phyloP scores from a whole-genome alignment of 805 yeast genomes.

The Monosporozyma servazzii region DNA sequence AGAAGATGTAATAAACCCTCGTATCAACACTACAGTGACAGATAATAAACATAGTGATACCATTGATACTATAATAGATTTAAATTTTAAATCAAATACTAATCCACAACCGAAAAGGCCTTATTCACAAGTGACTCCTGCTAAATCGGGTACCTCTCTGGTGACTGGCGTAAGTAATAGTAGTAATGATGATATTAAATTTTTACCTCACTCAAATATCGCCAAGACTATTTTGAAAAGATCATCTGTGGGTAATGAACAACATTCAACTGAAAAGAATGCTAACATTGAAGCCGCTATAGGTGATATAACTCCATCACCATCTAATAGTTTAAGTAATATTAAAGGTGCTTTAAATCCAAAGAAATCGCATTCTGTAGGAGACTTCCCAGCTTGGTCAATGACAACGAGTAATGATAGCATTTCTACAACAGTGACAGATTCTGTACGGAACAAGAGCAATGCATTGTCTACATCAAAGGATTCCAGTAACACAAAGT shows the following conservation, averaged over 20 bases:
- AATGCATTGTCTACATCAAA: neutral
- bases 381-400: conserved; percentile 7
- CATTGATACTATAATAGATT: neutral
- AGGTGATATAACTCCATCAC: neutral
- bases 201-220: neutral
- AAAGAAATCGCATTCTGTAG: conserved; percentile 11
- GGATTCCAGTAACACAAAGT: neutral
- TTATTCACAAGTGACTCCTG: neutral
- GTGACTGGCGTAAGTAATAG: neutral
- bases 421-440: neutral
- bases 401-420: neutral
- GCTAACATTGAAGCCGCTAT: neutral
- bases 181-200: neutral
- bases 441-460: neutral
- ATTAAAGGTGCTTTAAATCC: conserved; percentile 2
- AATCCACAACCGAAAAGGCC: neutral
- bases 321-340: neutral
- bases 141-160: neutral
- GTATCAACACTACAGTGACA: neutral
- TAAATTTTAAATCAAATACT: neutral
- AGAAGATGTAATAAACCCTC: neutral
- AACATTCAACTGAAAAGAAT: neutral
- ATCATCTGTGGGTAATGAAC: neutral
- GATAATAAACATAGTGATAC: neutral
- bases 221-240: neutral